Conservation (phyloP, 306 rosid species). For the Mucuna pruriens region DNA sequence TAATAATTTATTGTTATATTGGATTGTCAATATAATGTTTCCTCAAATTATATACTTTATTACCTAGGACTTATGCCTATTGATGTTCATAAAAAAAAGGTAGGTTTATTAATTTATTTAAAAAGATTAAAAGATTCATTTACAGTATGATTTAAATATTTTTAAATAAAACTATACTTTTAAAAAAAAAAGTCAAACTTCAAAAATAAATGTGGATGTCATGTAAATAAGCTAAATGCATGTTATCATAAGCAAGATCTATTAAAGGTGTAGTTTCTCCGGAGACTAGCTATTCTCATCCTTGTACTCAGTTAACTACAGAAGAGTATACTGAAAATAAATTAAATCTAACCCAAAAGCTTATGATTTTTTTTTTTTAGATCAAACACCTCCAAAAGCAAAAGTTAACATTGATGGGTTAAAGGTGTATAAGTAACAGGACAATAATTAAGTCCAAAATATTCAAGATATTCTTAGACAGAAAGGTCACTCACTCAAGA, state of each 20-base stretch:
- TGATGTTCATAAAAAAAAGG: not conserved
- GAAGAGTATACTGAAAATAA: not conserved
- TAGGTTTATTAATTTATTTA: not conserved
- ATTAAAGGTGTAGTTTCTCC: not conserved
- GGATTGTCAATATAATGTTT: not conserved
- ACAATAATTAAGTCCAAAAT: not conserved
- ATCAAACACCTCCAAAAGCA: not conserved
- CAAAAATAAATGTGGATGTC: not conserved
- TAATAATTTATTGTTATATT: not conserved
- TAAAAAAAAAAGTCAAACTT: not conserved
- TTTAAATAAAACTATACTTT: not conserved
- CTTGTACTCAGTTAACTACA: not conserved
- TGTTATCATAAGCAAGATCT: not conserved
- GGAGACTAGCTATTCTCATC: not conserved
- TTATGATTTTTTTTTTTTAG: not conserved
- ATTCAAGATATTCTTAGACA: not conserved
- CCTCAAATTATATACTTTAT: not conserved
- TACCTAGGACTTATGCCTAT: not conserved
- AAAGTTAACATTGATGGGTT: not conserved
- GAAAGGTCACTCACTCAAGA: not conserved
- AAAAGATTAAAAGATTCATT: not conserved
- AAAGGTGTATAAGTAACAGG: too few relatives aligned
- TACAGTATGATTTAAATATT: not conserved
- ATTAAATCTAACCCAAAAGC: not conserved
- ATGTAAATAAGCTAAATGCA: not conserved